These are phyloP conservation scores for Gremmenia infestans DNA, from an alignment of 2,329 filamentous ascomycete species.

Conservation along the genomic window DNA sequence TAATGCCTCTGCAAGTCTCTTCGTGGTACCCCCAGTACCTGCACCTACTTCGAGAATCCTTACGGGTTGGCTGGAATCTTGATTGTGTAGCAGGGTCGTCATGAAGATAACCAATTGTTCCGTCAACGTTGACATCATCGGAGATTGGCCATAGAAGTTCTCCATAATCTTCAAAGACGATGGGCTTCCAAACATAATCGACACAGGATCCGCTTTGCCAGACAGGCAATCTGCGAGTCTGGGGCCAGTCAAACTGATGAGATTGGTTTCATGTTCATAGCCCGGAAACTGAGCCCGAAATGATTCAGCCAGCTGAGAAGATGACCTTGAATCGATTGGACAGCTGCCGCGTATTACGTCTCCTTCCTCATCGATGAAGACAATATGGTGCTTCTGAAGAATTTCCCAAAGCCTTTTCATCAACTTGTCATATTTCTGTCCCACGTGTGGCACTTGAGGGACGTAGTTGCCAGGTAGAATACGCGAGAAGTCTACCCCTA, in stretches of 20 bases:
- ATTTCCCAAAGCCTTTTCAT: no score
- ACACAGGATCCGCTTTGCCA: constrained; percentile 19
- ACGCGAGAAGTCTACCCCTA: no score
- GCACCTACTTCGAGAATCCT: constrained; percentile 41
- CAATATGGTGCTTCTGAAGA: no score
- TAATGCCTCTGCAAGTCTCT: constrained; percentile 29
- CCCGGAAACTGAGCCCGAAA: constrained; percentile 25
- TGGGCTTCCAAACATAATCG: constrained; percentile 22
- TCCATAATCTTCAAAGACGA: constrained; percentile 19
- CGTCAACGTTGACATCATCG: constrained; percentile 13
- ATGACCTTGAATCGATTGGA: constrained; percentile 26
- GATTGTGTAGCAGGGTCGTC: neutral
- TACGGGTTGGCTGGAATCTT: constrained; percentile 10
- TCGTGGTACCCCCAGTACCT: constrained; percentile 40
- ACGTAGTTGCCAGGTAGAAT: no score
- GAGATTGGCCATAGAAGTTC: constrained; percentile 23
- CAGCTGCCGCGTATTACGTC: neutral
- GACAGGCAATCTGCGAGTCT: constrained; percentile 19
- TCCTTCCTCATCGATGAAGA: no score
- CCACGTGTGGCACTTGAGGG: no score
- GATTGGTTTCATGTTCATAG: constrained; percentile 25
- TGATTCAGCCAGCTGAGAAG: neutral
- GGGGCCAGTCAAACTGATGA: constrained; percentile 17
- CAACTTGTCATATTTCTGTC: no score
- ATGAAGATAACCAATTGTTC: constrained; percentile 9